phyloP scores from a whole-genome alignment of 129 eudicot genomes.

The Flaveria trinervia region DNA sequence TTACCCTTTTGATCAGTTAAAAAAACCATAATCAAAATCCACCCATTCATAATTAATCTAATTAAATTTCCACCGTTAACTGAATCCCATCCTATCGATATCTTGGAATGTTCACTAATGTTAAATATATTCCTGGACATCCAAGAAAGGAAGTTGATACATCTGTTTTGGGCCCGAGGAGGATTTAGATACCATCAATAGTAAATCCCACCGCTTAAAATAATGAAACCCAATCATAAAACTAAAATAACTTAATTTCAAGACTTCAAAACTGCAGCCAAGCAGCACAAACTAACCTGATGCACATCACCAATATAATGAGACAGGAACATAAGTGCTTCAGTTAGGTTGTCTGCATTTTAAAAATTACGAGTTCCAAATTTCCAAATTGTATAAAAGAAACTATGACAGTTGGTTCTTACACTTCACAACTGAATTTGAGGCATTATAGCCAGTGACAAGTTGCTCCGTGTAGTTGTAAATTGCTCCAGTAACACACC shows the following conservation, averaged over 20 bases:
- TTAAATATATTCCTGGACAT: neutral
- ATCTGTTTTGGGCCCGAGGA: neutral
- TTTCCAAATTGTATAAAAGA: conserved; percentile 9
- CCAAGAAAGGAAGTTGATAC: conserved; percentile 5
- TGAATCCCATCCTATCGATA: neutral
- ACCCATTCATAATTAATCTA: neutral
- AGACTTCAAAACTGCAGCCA: neutral
- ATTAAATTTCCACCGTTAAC: neutral
- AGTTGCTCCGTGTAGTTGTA: conserved; percentile 92
- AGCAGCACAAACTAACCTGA: conserved; percentile 66
- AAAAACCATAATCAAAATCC: neutral
- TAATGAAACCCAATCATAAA: conserved; percentile 2
- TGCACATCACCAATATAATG: conserved; percentile 96
- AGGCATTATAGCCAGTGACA: conserved; percentile 43
- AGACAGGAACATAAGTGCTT: conserved; percentile 95
- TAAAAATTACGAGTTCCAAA: conserved; percentile 27
- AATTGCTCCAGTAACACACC: conserved; percentile 95
- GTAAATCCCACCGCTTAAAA: neutral
- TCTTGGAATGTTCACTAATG: neutral
- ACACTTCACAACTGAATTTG: conserved; percentile 54
- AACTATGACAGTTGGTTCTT: conserved; percentile 21
- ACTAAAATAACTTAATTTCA: neutral
- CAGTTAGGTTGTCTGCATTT: conserved; percentile 86
- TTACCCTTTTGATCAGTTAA: neutral
- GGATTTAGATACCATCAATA: neutral